Conservation (phyloP, 106 monocot genomes). For the Phalaenopsis aphrodite region DNA sequence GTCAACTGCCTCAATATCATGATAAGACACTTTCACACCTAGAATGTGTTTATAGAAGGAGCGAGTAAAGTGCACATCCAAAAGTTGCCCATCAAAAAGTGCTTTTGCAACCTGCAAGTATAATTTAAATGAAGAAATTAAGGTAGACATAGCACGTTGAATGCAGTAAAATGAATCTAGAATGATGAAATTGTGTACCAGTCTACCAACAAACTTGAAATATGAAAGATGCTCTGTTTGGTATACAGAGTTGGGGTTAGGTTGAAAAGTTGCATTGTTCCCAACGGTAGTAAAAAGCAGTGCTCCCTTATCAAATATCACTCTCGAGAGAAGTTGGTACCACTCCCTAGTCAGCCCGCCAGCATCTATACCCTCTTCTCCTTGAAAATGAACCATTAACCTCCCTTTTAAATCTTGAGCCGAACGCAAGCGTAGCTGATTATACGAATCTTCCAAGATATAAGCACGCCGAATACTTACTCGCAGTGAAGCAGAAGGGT, state of each 20-base stretch:
- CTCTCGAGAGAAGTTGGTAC: constrained; percentile 70
- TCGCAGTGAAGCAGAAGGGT: constrained; percentile 41
- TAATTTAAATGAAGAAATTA: not conserved
- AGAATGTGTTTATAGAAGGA: constrained; percentile 88
- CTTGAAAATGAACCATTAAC: constrained; percentile 70
- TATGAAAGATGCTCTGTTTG: constrained; percentile 83
- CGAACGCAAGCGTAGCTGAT: constrained; percentile 54
- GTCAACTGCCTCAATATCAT: constrained; percentile 80
- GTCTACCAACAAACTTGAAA: constrained; percentile 84
- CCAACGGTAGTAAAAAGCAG: constrained; percentile 80
- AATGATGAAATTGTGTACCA: constrained; percentile 28
- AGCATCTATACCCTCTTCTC: constrained; percentile 82
- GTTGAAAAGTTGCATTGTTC: constrained; percentile 68
- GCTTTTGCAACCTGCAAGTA: constrained; percentile 68
- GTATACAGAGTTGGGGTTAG: constrained; percentile 78
- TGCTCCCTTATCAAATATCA: constrained; percentile 80
- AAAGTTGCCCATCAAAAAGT: constrained; percentile 76
- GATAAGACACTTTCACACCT: constrained; percentile 77
- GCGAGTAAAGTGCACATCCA: constrained; percentile 80
- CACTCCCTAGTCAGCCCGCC: constrained; percentile 81
- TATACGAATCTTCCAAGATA: constrained; percentile 75
- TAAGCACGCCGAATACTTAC: constrained; percentile 62
- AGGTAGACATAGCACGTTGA: not conserved
- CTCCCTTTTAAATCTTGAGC: constrained; percentile 59
- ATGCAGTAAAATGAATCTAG: not conserved